These are phyloP conservation scores for Dactylorhiza incarnata DNA, from an alignment of 106 monocot species.

Conservation along the genomic window DNA sequence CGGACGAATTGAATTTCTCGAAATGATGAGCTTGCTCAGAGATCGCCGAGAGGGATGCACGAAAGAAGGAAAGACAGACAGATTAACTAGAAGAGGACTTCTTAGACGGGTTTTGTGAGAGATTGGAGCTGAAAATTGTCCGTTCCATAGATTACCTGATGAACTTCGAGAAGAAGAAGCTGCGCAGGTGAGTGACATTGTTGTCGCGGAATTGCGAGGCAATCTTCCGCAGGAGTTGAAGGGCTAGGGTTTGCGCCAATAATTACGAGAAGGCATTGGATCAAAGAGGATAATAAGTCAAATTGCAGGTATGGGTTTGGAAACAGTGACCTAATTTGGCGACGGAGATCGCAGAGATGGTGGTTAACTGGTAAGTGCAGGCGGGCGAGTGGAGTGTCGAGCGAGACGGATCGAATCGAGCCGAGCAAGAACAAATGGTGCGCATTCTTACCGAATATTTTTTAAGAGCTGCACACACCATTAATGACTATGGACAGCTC, in stretches of 20 bases:
- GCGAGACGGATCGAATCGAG: too few relatives aligned
- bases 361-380: not conserved
- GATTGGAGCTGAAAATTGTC: not conserved
- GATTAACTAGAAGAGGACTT: not conserved
- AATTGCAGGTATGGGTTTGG: not conserved
- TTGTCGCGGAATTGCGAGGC: not conserved
- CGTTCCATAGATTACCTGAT: not conserved
- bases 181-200: not conserved
- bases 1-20: not conserved
- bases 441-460: too few relatives aligned
- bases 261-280: not conserved
- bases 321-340: too few relatives aligned
- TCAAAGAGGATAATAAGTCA: not conserved
- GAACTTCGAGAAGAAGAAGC: constrained; percentile 2
- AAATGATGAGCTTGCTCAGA: not conserved
- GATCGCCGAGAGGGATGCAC: not conserved
- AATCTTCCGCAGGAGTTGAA: not conserved
- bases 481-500: too few relatives aligned
- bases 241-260: not conserved
- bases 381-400: not conserved
- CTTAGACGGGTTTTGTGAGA: not conserved
- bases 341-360: too few relatives aligned
- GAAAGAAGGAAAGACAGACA: not conserved
- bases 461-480: too few relatives aligned
- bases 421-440: too few relatives aligned